Evolutionary conservation across 2,329 filamentous ascomycete genomes (phyloP).

Genomic region (Talaromyces sp.): DNA sequence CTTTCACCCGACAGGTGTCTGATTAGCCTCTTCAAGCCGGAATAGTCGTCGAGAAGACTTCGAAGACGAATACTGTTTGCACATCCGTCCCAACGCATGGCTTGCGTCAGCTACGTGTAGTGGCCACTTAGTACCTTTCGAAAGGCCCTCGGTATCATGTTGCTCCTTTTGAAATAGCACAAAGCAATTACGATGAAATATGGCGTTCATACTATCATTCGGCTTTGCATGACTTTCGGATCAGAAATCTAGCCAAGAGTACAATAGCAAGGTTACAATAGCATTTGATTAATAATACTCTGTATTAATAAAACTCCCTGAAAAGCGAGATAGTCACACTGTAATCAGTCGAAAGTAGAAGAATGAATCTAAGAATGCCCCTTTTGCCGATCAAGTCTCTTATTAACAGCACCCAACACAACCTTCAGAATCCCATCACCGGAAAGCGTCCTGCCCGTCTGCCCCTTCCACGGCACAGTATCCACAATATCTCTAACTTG

Average conservation of each 20-base stretch:
- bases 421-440: slow-evolving; percentile 73
- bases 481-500: slow-evolving; percentile 80
- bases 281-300: neutral
- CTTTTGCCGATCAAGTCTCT: slow-evolving; percentile 52
- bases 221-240: neutral
- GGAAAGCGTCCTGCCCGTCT: slow-evolving; percentile 51
- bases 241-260: neutral
- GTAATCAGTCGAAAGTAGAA: neutral
- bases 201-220: neutral
- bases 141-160: neutral
- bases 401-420: slow-evolving; percentile 71
- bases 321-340: neutral
- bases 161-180: neutral
- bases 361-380: slow-evolving; percentile 15
- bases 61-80: no score
- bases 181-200: neutral
- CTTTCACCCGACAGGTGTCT: no score
- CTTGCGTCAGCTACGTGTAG: no score
- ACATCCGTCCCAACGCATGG: no score
- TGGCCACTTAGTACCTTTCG: no score
- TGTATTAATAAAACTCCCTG: neutral
- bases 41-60: no score
- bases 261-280: no score
- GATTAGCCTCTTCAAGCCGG: no score
- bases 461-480: slow-evolving; percentile 66